Conservation (phyloP, 441 rosid genomes). For the Jatropha podagrica region DNA sequence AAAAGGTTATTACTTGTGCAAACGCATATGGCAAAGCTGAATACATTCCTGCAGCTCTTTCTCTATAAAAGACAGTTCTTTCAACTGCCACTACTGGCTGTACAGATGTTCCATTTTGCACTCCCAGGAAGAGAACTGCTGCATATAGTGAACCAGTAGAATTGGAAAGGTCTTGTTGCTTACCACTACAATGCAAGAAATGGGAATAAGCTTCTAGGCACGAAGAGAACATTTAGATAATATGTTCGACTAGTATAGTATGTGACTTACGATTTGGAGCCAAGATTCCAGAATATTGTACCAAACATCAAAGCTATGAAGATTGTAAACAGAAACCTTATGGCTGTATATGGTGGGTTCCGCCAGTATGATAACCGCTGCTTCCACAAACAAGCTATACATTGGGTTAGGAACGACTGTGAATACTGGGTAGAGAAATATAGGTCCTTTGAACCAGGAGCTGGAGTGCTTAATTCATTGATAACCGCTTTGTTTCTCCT, state of each 20-base stretch:
- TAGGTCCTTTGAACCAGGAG: slow-evolving; percentile 60
- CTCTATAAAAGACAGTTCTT: slow-evolving; percentile 64
- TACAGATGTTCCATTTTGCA: slow-evolving; percentile 52
- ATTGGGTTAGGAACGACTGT: slow-evolving; percentile 53
- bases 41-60: slow-evolving; percentile 71
- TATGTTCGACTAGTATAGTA: not conserved
- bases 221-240: not conserved
- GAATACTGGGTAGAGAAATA: slow-evolving; percentile 59
- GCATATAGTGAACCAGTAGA: slow-evolving; percentile 67
- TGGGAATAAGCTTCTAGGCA: not conserved
- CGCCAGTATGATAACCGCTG: slow-evolving; percentile 79
- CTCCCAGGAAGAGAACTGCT: slow-evolving; percentile 60
- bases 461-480: slow-evolving; percentile 47
- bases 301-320: slow-evolving; percentile 66
- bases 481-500: slow-evolving; percentile 71
- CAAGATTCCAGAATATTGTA: slow-evolving; percentile 75
- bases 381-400: slow-evolving; percentile 77
- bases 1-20: slow-evolving; percentile 43
- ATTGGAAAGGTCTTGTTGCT: slow-evolving; percentile 47
- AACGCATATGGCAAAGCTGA: slow-evolving; percentile 64
- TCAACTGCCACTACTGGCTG: slow-evolving; percentile 63
- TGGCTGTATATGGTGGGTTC: slow-evolving; percentile 69
- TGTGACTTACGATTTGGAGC: slow-evolving; percentile 51
- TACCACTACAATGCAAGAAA: slow-evolving; percentile 22
- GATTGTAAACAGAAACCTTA: slow-evolving; percentile 54